Evolutionary conservation across 1,139 yeast genomes (phyloP).

Genomic region (Lodderomyces oxycetoniae): DNA sequence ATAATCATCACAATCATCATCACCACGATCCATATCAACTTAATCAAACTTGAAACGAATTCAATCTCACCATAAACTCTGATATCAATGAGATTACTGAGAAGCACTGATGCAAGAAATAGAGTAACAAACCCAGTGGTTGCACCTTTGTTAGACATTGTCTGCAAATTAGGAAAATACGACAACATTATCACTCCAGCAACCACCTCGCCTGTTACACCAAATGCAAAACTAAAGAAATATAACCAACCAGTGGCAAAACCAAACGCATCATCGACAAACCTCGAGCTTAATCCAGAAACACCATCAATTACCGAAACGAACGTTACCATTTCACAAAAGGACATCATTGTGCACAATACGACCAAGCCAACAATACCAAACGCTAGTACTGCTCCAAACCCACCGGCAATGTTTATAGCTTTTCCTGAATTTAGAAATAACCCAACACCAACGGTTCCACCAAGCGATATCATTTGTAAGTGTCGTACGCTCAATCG

Average conservation of each 20-base stretch:
- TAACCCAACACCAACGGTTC: slow-evolving; percentile 80
- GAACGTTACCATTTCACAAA: slow-evolving; percentile 83
- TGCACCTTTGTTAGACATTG: slow-evolving; percentile 45
- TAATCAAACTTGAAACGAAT: slow-evolving; percentile 55
- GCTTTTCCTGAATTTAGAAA: slow-evolving; percentile 76
- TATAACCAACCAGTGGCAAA: slow-evolving; percentile 77
- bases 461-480: slow-evolving; percentile 80
- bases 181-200: slow-evolving; percentile 75
- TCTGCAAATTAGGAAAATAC: slow-evolving; percentile 52
- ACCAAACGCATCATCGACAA: slow-evolving; percentile 83
- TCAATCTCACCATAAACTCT: slow-evolving; percentile 75
- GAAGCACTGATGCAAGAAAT: slow-evolving; percentile 46
- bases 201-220: slow-evolving; percentile 74
- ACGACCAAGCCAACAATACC: slow-evolving; percentile 63
- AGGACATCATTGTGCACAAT: slow-evolving; percentile 63
- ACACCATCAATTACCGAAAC: slow-evolving; percentile 81
- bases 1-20: slow-evolving; percentile 64
- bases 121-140: slow-evolving; percentile 62
- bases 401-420: slow-evolving; percentile 73
- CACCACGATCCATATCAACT: slow-evolving; percentile 50
- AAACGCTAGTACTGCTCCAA: slow-evolving; percentile 74
- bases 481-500: slow-evolving; percentile 65
- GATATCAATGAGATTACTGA: slow-evolving; percentile 61
- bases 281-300: slow-evolving; percentile 68
- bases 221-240: slow-evolving; percentile 64